Evolutionary conservation across 1,139 yeast genomes (phyloP), one percentile per base, ranked within the genome.

Genomic region (Petasospora rhodanensis): DNA sequence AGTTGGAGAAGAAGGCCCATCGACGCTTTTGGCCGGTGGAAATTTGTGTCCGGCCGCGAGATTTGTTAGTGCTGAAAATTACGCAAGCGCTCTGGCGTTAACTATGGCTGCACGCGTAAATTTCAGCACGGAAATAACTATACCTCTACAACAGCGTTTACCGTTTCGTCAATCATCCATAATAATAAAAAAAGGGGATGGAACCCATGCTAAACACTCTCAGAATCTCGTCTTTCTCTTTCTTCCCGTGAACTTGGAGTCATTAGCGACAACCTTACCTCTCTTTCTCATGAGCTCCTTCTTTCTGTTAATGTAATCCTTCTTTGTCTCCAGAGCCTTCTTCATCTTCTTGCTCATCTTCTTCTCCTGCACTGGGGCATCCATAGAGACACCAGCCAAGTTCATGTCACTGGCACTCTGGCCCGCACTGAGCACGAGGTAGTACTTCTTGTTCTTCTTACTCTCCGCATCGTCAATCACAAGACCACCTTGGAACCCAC

Each of bases 401-500:
- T 89, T 89, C 46, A 84, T 64, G 11, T 36, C 35, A 48, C 80
- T 70, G 17, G 76, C 81, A 24, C 86, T 69, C 28, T 76, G 68
- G 37, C 98, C 97, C 0, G 97, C 95, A 32, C 91, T 83, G 43
- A 91, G 66, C 14, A 91, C 96, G 42, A 91, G 64, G 56, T 91
- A 91, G 59, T 82, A 85, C 60, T 91, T 91, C 58, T 81, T 86
- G 55, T 91, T 85, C 60, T 85, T 84, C 56, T 85, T 87, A 28
- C 91, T 79, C 51, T 89, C 96, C 4, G 96, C 95, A 44, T 87
- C 93, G 59, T 93, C 98, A 29, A 91, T 73, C 13, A 93, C 84
- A 44, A 91, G 67, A 43, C 99, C 99, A 51, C 98, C 97, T 34
- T 87, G 93, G 58, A 91, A 91, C 2, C 99, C 99, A 0, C 97